Base-by-base conservation (phyloP, 176 grass and related monocot genomes). In the Echinochloa phyllopogon region DNA sequence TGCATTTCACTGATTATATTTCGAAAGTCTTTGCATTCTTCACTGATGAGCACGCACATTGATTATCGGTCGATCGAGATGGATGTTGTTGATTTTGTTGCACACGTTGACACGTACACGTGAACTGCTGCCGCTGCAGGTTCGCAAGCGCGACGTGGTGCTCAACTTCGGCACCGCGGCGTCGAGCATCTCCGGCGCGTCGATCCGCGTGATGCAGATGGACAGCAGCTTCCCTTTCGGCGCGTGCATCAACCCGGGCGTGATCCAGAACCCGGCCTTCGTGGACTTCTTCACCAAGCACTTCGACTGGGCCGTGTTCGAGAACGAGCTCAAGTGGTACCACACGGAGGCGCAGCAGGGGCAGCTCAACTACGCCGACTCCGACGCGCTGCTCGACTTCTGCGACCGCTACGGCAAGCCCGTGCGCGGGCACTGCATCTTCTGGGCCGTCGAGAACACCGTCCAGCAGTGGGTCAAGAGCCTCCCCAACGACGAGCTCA, bases 261-360 rank as follows among this genome's bases (percentile, higher is more conserved):
- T 88, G 59, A 89, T 93, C 25, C 76, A 89, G 60, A 93, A 90
- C 80, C 84, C 82, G 6, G 62, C 75, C 3, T 89, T 89, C 60
- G 91, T 89, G 25, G 68, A 76, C 70, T 93, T 93, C 87, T 84
- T 93, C 76, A 77, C 82, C 42, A 87, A 84, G 62, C 81, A 87
- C 75, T 93, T 93, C 91, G 88, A 93, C 63, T 89, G 91, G 91
- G 84, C 91, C 0, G 91, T 93, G 23, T 90, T 93, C 76, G 87
- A 81, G 44, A 93, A 93, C 77, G 91, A 93, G 76, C 91, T 93
- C 55, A 95, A 95, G 86, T 95, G 93, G 93, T 95, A 95, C 93
- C 88, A 85, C 86, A 96, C 91, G 14, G 94, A 96, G 72, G 82
- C 88, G 44, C 73, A 80, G 81, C 65, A 91, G 37, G 94, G 91